Evolutionary conservation across 1,139 yeast species (phyloP).

Genomic region (Suhomyces wounanorum): DNA sequence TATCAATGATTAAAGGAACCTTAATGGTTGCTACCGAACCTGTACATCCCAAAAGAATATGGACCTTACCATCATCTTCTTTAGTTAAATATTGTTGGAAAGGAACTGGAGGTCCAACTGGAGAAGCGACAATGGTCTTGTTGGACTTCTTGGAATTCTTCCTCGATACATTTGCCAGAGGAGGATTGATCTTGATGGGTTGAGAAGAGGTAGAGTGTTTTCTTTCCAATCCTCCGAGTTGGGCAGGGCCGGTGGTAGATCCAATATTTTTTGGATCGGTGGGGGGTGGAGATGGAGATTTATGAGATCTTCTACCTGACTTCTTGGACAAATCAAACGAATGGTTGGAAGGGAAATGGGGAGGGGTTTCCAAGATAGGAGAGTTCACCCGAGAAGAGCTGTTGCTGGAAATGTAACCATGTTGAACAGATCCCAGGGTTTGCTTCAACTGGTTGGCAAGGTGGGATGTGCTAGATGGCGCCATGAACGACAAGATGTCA

Average conservation of each 20-base stretch:
- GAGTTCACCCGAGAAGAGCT: slow-evolving; percentile 18
- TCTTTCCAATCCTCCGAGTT: slow-evolving; percentile 4
- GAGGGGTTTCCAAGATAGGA: slow-evolving; percentile 14
- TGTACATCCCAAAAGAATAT: slow-evolving; percentile 86
- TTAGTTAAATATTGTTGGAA: slow-evolving; percentile 69
- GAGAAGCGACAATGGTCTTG: slow-evolving; percentile 47
- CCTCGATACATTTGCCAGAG: slow-evolving; percentile 7
- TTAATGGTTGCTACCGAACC: slow-evolving; percentile 97
- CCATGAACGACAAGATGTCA: slow-evolving; percentile 18
- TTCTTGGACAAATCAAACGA: slow-evolving; percentile 11
- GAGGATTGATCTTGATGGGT: slow-evolving; percentile 9
- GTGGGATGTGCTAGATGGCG: slow-evolving; percentile 8
- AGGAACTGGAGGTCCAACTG: slow-evolving; percentile 71
- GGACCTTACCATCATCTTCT: slow-evolving; percentile 80
- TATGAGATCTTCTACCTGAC: slow-evolving; percentile 7
- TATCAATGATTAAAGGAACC: slow-evolving; percentile 82
- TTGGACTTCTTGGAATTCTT: slow-evolving; percentile 21
- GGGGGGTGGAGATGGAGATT: slow-evolving; percentile 16
- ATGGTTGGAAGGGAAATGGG: slow-evolving; percentile 7
- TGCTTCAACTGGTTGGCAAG: slow-evolving; percentile 10
- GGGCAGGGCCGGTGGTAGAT: neutral
- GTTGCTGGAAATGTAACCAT: slow-evolving; percentile 12
- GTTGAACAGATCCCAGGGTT: slow-evolving; percentile 2
- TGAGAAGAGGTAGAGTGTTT: slow-evolving; percentile 12
- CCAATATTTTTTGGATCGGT: neutral